Evolutionary conservation across 2,329 filamentous ascomycete species (phyloP).

Genomic region (Colletotrichum musae): DNA sequence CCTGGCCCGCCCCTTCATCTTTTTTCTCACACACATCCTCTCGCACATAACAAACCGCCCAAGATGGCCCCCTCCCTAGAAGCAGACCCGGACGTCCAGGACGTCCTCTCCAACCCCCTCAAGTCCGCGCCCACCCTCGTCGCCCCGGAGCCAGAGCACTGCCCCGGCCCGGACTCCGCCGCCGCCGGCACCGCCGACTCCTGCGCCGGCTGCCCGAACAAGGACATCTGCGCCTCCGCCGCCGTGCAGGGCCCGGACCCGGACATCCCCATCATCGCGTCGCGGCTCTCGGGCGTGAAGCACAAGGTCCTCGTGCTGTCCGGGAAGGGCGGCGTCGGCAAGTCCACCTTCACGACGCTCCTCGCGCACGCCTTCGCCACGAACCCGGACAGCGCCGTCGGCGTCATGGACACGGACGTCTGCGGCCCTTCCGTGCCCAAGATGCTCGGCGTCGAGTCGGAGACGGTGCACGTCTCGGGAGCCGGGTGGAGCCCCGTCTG

Average conservation of each 20-base stretch:
- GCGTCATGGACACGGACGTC: constrained; percentile 98
- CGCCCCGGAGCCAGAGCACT: constrained; percentile 96
- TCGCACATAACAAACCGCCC: background rate
- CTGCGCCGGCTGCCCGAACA: constrained; percentile 95
- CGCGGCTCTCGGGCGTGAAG: constrained; percentile 83
- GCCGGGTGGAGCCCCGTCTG: constrained; percentile 96
- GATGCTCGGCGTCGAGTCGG: constrained; percentile 97
- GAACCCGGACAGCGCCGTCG: constrained; percentile 84
- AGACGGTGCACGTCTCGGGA: constrained; percentile 92
- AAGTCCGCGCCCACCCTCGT: constrained; percentile 88
- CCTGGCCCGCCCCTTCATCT: no score
- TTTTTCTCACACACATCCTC: background rate
- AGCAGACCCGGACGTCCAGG: constrained; percentile 78
- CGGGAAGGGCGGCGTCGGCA: constrained; percentile 97
- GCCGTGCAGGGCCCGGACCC: constrained; percentile 96
- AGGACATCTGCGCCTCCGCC: constrained; percentile 88
- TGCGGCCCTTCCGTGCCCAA: constrained; percentile 97
- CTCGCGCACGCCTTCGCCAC: constrained; percentile 91
- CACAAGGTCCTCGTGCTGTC: constrained; percentile 95
- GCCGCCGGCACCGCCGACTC: constrained; percentile 81
- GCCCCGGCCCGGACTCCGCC: constrained; percentile 88
- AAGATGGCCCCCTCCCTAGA: constrained; percentile 87
- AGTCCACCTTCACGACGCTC: constrained; percentile 92
- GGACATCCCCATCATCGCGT: constrained; percentile 89
- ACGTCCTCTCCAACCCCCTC: constrained; percentile 82